Percentiles rank a stretch among this genome's conserved stretches.
phyloP scores from a whole-genome alignment of 2,329 filamentous ascomycete genomes.

The Pyrenochaeta sp. region DNA sequence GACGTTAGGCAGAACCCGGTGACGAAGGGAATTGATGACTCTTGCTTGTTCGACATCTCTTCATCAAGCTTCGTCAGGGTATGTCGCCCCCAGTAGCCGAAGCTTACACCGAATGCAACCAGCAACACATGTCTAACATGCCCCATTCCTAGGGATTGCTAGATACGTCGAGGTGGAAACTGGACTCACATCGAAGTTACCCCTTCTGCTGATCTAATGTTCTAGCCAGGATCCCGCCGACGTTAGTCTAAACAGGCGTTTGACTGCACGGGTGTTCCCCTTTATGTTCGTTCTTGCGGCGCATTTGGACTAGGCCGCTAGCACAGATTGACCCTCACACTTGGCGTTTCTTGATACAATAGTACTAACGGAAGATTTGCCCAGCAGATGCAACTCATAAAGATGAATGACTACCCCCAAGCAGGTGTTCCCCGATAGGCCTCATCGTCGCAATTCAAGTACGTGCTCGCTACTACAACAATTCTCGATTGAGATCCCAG shows the following conservation, averaged over 20 bases:
- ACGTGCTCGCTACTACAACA: not conserved
- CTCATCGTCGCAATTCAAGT: not conserved
- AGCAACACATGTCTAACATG: not conserved
- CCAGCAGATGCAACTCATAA: too few species aligned
- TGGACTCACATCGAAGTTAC: slow-evolving; percentile 1
- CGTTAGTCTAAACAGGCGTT: not conserved
- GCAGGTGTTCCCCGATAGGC: not conserved
- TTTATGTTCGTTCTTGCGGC: slow-evolving; percentile 6
- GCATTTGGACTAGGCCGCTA: slow-evolving; percentile 7
- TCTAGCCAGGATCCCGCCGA: slow-evolving; percentile 9
- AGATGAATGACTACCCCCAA: not conserved
- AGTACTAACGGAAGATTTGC: not conserved
- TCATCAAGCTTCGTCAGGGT: not conserved
- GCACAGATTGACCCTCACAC: not conserved
- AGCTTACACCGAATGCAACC: not conserved
- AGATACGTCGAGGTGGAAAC: not conserved
- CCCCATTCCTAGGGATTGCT: not conserved
- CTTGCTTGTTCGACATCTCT: not conserved
- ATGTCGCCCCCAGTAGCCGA: not conserved
- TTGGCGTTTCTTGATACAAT: not conserved
- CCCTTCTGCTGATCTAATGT: slow-evolving; percentile 10
- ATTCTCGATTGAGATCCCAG: not conserved
- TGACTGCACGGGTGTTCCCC: slow-evolving; percentile 4
- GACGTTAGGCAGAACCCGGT: not conserved
- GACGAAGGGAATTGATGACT: not conserved